Evolutionary conservation across 1,284 basidiomycete species (phyloP), one percentile per base, ranked within the genome.

Genomic region (Testicularia cyperi): DNA sequence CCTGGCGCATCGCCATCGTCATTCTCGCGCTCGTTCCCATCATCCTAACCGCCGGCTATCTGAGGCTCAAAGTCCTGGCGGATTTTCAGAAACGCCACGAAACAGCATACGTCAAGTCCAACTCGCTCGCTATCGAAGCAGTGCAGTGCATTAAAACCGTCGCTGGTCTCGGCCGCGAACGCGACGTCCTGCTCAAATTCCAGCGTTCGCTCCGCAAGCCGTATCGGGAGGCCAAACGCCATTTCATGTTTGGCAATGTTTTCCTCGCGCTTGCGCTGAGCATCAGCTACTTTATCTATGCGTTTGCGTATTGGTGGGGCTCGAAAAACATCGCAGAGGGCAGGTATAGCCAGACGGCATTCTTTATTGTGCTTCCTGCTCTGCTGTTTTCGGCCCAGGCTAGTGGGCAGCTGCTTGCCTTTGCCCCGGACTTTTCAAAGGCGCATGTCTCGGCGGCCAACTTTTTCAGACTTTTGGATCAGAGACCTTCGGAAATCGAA

Each of bases 401-500:
- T 7, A 62, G 60, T 13, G 68, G 68, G 4, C 68, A 71, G 55
- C 38, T 71, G 31, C 41, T 71, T 21, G 65, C 68, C n/a, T 71
- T 71, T 30, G 63, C 63, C 9, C 63, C 65, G 13, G 68, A 71
- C 42, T 62, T 71, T 35, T 53, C 45, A 26, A 66, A 68, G 45
- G 68, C 68, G n/a, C 66, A 71, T 23, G 60, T 66, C 2, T 58
- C 60, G 5, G 65, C 68, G 12, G 46, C 49, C 13, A 63, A 68
- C 31, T 58, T 71, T 8, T 68, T 71, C 24, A 20, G 54, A 13
- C 27, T 71, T 23, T 49, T 71, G 49, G 68, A 70, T 38, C 49
- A 53, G 33, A 16, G 26, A 87, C 89, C 24, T 88, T 88, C 67
- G 86, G 90, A 31, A 87, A 88, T 19, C 85, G 83, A 23, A 70